Evolutionary conservation across 2,329 filamentous ascomycete species (phyloP), one percentile per base, ranked within the genome.

Genomic region (Ascocoryne sarcoides): DNA sequence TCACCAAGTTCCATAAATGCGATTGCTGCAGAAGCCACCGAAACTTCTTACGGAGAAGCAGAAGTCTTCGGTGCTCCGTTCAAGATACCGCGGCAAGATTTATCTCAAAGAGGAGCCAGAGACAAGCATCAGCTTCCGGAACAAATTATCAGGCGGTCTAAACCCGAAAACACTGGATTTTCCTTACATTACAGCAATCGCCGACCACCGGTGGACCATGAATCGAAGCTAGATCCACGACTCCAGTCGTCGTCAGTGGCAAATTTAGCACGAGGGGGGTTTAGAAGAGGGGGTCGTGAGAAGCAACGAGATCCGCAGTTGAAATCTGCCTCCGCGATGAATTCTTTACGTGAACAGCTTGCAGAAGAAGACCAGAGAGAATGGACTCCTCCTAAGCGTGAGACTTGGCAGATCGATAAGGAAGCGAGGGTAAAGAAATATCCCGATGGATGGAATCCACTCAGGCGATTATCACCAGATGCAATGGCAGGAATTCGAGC

Each of bases 391-490:
- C 43, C 47, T 14, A 48, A 62, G 42, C 60, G 55, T 3, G 73
- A 79, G 48, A 44, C 55, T 3, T 96, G 92, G 92, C 71, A 76
- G 58, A 60, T 75, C 10, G 83, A 95, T 50, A 95, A 95, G 60
- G 66, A 66, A 2, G 82, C 79, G 0, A 63, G 93, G 26, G 75
- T 80, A 53, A 63, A 75, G 45, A 98, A 96, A 57, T 92, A 95
- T 49, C 77, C 77, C 2, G 75, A 81, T 5, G 78, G 81, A 8
- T 98, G 90, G 89, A 71, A 73, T 19, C 90, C 92, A 20, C 73
- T 75, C 36, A 95, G 94, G 62, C 81, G 81, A 43, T 72, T 98
- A 8, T 96, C 92, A 0, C 92, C 92, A 0, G 90, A 96, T 61
- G 87, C 89, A 1, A 69, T 95, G 21, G 81, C 84, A n/a, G 89